Conservation (phyloP, 108 stramenopile species). For the Fistulifera pelliculosa region DNA sequence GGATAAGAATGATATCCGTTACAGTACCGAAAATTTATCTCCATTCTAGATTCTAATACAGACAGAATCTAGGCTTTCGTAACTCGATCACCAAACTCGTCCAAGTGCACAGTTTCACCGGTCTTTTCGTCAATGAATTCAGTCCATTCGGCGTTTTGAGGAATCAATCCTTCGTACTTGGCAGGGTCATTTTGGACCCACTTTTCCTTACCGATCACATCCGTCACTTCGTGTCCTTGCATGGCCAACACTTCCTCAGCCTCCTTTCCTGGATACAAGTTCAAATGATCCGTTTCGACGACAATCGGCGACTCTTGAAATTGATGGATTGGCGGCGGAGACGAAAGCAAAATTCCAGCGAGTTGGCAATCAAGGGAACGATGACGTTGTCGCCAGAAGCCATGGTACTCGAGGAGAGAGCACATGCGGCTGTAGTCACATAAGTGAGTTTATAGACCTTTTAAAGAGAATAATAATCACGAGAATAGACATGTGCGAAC, state of each 20-base stretch:
- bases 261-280: slow-evolving; percentile 72
- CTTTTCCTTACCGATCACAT: slow-evolving; percentile 79
- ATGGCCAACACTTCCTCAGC: slow-evolving; percentile 69
- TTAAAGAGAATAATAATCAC: no score
- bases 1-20: no score
- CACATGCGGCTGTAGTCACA: no score
- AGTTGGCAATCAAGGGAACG: slow-evolving; percentile 84
- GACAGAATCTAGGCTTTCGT: slow-evolving; percentile 20
- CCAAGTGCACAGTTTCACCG: slow-evolving; percentile 76
- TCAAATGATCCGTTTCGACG: slow-evolving; percentile 85
- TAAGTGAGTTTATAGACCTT: no score
- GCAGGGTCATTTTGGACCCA: slow-evolving; percentile 79
- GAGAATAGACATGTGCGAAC: no score
- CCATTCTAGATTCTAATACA: background rate
- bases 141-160: slow-evolving; percentile 83
- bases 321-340: slow-evolving; percentile 95
- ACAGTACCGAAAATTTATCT: background rate
- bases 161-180: slow-evolving; percentile 80
- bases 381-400: slow-evolving; percentile 75
- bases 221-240: slow-evolving; percentile 77
- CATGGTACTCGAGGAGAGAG: no score
- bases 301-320: slow-evolving; percentile 96
- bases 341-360: slow-evolving; percentile 92
- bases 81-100: slow-evolving; percentile 66
- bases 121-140: slow-evolving; percentile 86